Evolutionary conservation across 1,284 basidiomycete genomes (phyloP).

Genomic region (Boletellus deceptivus): DNA sequence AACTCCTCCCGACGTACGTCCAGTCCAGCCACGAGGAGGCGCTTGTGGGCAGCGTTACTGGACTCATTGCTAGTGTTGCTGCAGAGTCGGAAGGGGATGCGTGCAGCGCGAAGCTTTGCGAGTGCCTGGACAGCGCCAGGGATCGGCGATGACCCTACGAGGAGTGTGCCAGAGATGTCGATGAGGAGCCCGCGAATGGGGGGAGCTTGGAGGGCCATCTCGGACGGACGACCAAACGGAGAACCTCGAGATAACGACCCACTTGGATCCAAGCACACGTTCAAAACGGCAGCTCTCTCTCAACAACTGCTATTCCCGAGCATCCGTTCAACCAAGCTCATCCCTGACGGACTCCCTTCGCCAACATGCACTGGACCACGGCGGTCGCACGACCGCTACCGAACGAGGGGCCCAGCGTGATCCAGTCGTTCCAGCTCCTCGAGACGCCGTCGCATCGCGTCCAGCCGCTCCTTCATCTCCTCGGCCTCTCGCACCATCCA

Average conservation of each 20-base stretch:
- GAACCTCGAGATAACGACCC: too few relatives aligned
- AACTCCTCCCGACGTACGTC: conserved; percentile 38
- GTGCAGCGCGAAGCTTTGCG: conserved; percentile 41
- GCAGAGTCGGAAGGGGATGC: conserved; percentile 62
- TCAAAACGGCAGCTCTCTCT: too few relatives aligned
- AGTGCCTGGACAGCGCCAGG: conserved; percentile 51
- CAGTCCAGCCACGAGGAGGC: conserved; percentile 52
- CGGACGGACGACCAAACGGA: too few relatives aligned
- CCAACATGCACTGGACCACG: too few relatives aligned
- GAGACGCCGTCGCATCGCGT: not conserved
- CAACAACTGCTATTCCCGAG: too few relatives aligned
- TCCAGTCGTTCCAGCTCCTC: not conserved
- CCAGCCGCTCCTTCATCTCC: not conserved
- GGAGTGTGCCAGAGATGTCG: conserved; percentile 69
- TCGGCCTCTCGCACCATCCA: not conserved
- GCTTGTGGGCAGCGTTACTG: conserved; percentile 39
- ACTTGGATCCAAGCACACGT: too few relatives aligned
- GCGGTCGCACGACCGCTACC: too few relatives aligned
- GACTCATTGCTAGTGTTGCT: conserved; percentile 62
- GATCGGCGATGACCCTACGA: conserved; percentile 52
- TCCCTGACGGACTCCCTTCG: too few relatives aligned
- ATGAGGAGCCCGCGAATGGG: conserved; percentile 54
- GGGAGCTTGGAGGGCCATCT: conserved; percentile 25
- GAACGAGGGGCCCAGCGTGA: too few relatives aligned
- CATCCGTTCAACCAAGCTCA: too few relatives aligned